Base-by-base conservation (phyloP, 495 filamentous ascomycete genomes). In the Aspergillus avenaceus region DNA sequence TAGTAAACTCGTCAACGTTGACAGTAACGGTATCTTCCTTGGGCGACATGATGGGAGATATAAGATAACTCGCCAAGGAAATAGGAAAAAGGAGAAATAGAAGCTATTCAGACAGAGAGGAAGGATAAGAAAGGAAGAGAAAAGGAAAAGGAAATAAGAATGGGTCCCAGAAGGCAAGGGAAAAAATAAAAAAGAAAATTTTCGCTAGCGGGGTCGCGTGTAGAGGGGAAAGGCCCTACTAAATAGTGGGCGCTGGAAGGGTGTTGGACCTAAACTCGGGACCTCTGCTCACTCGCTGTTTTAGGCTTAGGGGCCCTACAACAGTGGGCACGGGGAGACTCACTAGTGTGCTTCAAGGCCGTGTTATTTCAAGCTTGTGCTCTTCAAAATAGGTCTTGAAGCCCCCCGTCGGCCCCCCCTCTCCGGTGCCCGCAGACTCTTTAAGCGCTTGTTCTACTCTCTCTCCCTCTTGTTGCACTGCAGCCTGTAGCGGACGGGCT, bases 1-100 rank as follows among this genome's bases (percentile, higher is more conserved):
- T 71, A 18, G 80, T 74, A 58, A 85, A 84, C 54, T 84, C 79
- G 32, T 84, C 75, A 31, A 84, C 60, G 55, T 81, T 79, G 58
- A 86, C 66, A 34, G 66, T 59, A 16, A 74, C 61, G 26, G 58
- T 51, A 9, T 65, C 58, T 14, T 63, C 56, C 36, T 67, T 70
- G 52, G 62, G 41, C 52, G 56, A 55, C 70, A 65, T 74, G 49
- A 56, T 61, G 58, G 41, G 44, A 41, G 16, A 23, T 19, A 13
- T 9, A 45, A 18, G 9, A 26, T 18, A 18, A 31, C 14, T 7
- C 11, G 8, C 18, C 42, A 26, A 26, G n/a, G 13, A 12, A 43
- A 14, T 2, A 43, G 18, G 31, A 11, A 38, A 23, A 16, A 16
- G 27, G 16, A 13, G 45, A 29, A 16, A 14, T 27, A 12, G 41